Conservation (phyloP, 305 asterid genomes). For the Ajuga reptans region DNA sequence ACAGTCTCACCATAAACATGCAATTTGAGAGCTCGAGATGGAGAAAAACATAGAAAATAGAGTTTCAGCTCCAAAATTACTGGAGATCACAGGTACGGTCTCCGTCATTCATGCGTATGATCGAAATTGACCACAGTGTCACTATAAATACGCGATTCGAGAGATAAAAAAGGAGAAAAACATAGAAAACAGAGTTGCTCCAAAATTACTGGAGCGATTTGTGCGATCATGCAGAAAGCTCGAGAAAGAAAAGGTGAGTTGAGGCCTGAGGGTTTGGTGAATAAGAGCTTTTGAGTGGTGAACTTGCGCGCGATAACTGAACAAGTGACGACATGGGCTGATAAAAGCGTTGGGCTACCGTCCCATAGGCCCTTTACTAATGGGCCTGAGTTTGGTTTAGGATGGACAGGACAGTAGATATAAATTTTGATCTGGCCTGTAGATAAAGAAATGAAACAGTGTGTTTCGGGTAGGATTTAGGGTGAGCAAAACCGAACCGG, state of each 20-base stretch:
- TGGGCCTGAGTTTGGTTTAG: neutral
- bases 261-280: conserved; percentile 4
- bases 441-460: neutral
- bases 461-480: no score
- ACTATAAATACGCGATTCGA: neutral
- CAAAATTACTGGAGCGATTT: neutral
- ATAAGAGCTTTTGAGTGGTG: neutral
- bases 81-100: conserved; percentile 1
- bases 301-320: conserved; percentile 14
- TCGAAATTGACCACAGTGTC: neutral
- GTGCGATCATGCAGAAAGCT: neutral
- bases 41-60: neutral
- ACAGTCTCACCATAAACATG: neutral
- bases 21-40: neutral
- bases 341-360: no score
- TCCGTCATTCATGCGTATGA: neutral
- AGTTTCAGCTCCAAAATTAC: no score
- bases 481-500: no score
- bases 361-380: neutral
- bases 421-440: neutral
- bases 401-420: neutral
- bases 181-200: neutral
- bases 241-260: neutral
- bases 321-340: no score
- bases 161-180: neutral